These are phyloP conservation scores for Simmondsia chinensis DNA, from an alignment of 148 eudicot genomes.

Conservation along the genomic window DNA sequence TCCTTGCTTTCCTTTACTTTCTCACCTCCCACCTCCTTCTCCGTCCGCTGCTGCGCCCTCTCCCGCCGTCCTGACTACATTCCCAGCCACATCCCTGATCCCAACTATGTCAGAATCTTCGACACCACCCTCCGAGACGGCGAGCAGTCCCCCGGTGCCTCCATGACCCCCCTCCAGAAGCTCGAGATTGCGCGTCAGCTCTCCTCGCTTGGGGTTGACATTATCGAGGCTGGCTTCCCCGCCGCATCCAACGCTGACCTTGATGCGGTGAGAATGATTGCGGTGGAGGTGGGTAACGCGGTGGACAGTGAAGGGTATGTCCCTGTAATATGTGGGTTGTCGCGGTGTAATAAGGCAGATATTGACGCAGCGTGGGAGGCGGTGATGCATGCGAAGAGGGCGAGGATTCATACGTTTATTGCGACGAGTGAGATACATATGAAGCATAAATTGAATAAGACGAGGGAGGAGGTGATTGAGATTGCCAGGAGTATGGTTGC, in stretches of 20 bases:
- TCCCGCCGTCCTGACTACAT: conserved; percentile 44
- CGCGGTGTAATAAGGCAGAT: conserved; percentile 77
- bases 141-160: conserved; percentile 95
- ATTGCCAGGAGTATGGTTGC: conserved; percentile 75
- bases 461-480: conserved; percentile 66
- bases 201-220: conserved; percentile 71
- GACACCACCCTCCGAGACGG: conserved; percentile 96
- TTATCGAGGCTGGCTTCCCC: conserved; percentile 90
- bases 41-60: conserved; percentile 12
- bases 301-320: conserved; percentile 43
- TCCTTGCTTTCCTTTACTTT: neutral
- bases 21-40: neutral
- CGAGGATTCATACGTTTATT: conserved; percentile 84
- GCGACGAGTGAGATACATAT: conserved; percentile 95
- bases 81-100: conserved; percentile 65
- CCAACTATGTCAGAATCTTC: conserved; percentile 63
- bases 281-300: conserved; percentile 52
- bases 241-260: conserved; percentile 78
- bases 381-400: conserved; percentile 62
- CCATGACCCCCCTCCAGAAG: conserved; percentile 81
- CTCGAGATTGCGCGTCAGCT: conserved; percentile 73
- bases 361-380: conserved; percentile 90
- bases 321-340: conserved; percentile 86
- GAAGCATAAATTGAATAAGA: conserved; percentile 79
- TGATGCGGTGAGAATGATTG: conserved; percentile 70